Base-by-base conservation (phyloP, 495 filamentous ascomycete species). In the Penicillium roqueforti region DNA sequence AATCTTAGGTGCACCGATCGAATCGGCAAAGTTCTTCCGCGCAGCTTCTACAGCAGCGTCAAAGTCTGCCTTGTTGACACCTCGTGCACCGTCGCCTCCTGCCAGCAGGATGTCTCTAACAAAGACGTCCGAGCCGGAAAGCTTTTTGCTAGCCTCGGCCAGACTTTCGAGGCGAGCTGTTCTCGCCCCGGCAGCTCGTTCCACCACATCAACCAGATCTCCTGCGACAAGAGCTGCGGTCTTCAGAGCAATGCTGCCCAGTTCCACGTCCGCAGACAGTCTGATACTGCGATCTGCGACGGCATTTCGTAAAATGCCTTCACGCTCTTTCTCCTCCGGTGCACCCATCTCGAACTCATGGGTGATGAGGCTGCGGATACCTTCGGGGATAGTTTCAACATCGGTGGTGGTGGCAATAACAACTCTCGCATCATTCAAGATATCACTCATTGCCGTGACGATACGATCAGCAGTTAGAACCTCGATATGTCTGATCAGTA, bases 1-100 rank as follows among this genome's bases (percentile, higher is more conserved):
- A 62, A 98, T 98, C 79, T 97, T 97, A 1, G 93, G 93, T 29
- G 93, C 95, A 39, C 95, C 95, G 59, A 99, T 97, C 10, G 92
- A 84, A 68, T 97, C 95, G 4, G 92, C 89, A 64, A 99, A 97
- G 68, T 96, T 97, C 79, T 96, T 95, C 31, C 93, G 85, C 2
- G 95, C 93, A 16, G 89, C 88, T 48, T 97, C 95, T 6, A 97
- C 90, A 0, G 93, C 93, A 16, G 83, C 65, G 59, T 95, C 89
- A 53, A 97, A 93, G 70, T 99, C 93, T 3, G 80, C 76, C 61
- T 87, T 91, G n/a, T 83, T 92, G 19, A 99, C 76, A 29, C 84
- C 88, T 8, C 83, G 80, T 16, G 84, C 86, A 6, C 83, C 79
- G 20, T 89, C 79, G 9, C 92, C 93, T n/a, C 93, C 93, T n/a